These are phyloP conservation scores for Russula sp. DNA, from an alignment of 768 basidiomycete species.

Conservation along the genomic window DNA sequence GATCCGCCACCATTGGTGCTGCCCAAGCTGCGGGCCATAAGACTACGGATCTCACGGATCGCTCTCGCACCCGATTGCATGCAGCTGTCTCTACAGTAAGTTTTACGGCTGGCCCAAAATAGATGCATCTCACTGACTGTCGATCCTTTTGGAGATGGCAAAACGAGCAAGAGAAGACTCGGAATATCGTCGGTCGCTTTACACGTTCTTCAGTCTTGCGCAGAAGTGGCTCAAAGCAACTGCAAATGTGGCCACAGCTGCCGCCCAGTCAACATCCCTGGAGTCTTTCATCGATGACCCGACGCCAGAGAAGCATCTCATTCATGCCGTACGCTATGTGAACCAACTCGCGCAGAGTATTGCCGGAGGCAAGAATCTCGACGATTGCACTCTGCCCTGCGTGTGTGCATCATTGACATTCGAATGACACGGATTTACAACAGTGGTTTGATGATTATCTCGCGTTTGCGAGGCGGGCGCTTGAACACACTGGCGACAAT, in stretches of 20 bases:
- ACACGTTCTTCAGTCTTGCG: constrained; percentile 54
- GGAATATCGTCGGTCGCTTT: constrained; percentile 54
- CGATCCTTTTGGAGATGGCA: constrained; percentile 46
- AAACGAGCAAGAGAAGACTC: constrained; percentile 62
- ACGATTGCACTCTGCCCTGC: constrained; percentile 46
- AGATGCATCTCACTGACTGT: not conserved
- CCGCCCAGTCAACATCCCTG: constrained; percentile 46
- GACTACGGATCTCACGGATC: constrained; percentile 41
- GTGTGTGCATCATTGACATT: constrained; percentile 47
- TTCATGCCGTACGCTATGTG: constrained; percentile 46
- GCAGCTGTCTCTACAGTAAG: constrained; percentile 53
- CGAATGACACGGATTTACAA: constrained; percentile 54
- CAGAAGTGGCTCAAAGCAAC: constrained; percentile 56
- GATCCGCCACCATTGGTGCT: constrained; percentile 49
- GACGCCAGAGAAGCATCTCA: constrained; percentile 59
- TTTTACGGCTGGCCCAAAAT: not conserved
- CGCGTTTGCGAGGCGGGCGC: constrained; percentile 42
- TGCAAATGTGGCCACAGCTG: constrained; percentile 48
- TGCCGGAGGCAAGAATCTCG: constrained; percentile 49
- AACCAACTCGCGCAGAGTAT: constrained; percentile 51
- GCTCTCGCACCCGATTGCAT: constrained; percentile 45
- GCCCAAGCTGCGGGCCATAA: constrained; percentile 44
- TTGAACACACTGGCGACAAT: constrained; percentile 52
- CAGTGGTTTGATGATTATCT: constrained; percentile 57
- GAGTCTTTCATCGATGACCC: constrained; percentile 59